Conservation (phyloP, 352 stramenopile genomes). For the Pythium plurisporium region DNA sequence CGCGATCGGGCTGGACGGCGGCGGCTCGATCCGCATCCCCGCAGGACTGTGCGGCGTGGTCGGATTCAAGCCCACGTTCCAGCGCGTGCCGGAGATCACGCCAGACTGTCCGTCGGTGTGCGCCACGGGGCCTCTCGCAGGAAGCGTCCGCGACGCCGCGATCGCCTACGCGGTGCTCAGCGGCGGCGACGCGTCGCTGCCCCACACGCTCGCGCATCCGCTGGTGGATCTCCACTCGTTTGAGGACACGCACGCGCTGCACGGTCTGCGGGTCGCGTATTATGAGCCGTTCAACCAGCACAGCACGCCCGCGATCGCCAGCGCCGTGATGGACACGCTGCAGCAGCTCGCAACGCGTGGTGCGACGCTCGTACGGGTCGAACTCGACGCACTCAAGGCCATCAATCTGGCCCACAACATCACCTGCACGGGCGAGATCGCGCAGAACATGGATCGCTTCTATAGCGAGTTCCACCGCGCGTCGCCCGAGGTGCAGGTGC, state of each 20-base stretch:
- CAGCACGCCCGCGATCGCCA: slow-evolving; percentile 51
- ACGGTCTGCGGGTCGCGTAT: slow-evolving; percentile 71
- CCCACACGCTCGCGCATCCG: slow-evolving; percentile 46
- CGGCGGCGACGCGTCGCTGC: slow-evolving; percentile 40
- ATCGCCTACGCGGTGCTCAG: slow-evolving; percentile 85
- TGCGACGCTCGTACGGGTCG: slow-evolving; percentile 70
- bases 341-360: slow-evolving; percentile 47
- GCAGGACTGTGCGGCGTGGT: slow-evolving; percentile 84
- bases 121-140: slow-evolving; percentile 80
- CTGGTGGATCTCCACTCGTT: slow-evolving; percentile 48
- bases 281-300: slow-evolving; percentile 77
- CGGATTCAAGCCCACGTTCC: slow-evolving; percentile 86
- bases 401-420: slow-evolving; percentile 80
- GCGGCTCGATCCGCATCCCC: slow-evolving; percentile 90
- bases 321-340: slow-evolving; percentile 40
- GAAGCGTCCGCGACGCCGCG: slow-evolving; percentile 69
- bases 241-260: slow-evolving; percentile 49
- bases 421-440: slow-evolving; percentile 82
- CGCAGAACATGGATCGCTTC: slow-evolving; percentile 63
- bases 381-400: slow-evolving; percentile 65
- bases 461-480: slow-evolving; percentile 50
- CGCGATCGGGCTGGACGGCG: slow-evolving; percentile 83
- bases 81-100: slow-evolving; percentile 58
- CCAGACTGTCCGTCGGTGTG: slow-evolving; percentile 55
- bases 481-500: slow-evolving; percentile 69